Percentiles rank a stretch among this genome's conserved stretches.
These are phyloP conservation scores for Podaxis sp. DNA, from an alignment of 768 basidiomycete genomes.

Conservation along the genomic window DNA sequence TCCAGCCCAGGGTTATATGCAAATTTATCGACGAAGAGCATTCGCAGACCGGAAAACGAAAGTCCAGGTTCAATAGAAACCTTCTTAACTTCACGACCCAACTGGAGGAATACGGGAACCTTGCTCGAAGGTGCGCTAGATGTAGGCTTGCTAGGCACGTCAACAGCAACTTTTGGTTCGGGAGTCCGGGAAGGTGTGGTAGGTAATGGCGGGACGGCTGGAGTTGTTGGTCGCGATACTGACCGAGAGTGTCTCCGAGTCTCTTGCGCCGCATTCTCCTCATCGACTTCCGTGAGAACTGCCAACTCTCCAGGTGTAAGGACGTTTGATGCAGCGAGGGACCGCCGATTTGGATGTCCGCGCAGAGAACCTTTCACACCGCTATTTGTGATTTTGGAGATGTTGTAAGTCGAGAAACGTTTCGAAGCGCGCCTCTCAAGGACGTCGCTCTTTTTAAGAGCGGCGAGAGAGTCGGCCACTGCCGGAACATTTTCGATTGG, in stretches of 20 bases:
- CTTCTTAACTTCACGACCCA: constrained; percentile 90
- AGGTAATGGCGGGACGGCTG: constrained; percentile 46
- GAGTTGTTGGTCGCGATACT: constrained; percentile 25
- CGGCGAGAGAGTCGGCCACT: constrained; percentile 79
- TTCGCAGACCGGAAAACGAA: constrained; percentile 69
- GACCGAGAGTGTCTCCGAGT: constrained; percentile 21
- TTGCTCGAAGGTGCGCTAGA: constrained; percentile 24
- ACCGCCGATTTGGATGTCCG: constrained; percentile 56
- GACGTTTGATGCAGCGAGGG: constrained; percentile 56
- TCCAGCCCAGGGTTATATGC: constrained; percentile 90
- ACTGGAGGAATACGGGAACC: constrained; percentile 81
- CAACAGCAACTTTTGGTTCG: constrained; percentile 24
- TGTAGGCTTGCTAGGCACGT: constrained; percentile 5
- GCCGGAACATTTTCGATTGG: constrained; percentile 28
- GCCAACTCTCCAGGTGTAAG: constrained; percentile 70
- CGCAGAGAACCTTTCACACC: constrained; percentile 43
- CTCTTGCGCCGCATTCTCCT: constrained; percentile 28
- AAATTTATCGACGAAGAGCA: constrained; percentile 93
- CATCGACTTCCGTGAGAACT: constrained; percentile 70
- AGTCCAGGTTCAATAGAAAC: constrained; percentile 64
- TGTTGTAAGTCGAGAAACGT: constrained; percentile 92
- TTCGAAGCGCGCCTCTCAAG: constrained; percentile 92
- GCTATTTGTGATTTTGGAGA: constrained; percentile 85
- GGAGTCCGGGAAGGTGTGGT: constrained; percentile 37
- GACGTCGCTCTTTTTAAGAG: constrained; percentile 80